Evolutionary conservation across 2,329 filamentous ascomycete genomes (phyloP).

Genomic region (Hirsutella rhossiliensis): DNA sequence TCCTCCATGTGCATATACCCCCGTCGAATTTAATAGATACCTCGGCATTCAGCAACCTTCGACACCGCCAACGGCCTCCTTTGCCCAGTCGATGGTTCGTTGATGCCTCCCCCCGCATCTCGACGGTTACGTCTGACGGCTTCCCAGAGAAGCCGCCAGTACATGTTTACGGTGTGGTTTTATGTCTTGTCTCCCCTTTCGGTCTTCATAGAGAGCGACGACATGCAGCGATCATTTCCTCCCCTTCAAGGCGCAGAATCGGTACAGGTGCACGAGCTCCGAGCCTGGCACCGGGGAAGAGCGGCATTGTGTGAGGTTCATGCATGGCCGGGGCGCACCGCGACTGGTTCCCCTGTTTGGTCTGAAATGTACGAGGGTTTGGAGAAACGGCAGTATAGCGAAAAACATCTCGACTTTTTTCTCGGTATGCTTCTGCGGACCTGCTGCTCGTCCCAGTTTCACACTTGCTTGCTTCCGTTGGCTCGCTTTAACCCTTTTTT

Average conservation of each 20-base stretch:
- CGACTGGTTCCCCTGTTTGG: background rate
- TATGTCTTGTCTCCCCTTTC: background rate
- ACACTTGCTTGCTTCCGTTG: background rate
- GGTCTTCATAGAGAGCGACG: background rate
- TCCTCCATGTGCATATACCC: background rate
- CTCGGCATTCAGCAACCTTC: background rate
- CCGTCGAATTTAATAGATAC: background rate
- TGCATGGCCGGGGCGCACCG: background rate
- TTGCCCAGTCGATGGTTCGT: background rate
- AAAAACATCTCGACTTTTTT: background rate
- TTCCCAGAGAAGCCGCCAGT: too few relatives aligned
- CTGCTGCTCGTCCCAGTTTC: background rate
- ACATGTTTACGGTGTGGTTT: background rate
- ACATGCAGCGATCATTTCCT: background rate
- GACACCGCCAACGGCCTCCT: background rate
- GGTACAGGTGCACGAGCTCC: background rate
- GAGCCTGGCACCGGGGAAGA: background rate
- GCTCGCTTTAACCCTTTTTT: background rate
- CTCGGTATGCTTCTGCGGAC: background rate
- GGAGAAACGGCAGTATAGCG: conserved; percentile 3
- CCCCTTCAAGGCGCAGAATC: background rate
- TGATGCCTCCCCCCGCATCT: too few relatives aligned
- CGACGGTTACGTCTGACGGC: too few relatives aligned
- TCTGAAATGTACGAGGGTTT: conserved; percentile 6
- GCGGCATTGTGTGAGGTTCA: too few relatives aligned